Conservation (phyloP, 148 eudicot species). For the Chenopodium formosanum region DNA sequence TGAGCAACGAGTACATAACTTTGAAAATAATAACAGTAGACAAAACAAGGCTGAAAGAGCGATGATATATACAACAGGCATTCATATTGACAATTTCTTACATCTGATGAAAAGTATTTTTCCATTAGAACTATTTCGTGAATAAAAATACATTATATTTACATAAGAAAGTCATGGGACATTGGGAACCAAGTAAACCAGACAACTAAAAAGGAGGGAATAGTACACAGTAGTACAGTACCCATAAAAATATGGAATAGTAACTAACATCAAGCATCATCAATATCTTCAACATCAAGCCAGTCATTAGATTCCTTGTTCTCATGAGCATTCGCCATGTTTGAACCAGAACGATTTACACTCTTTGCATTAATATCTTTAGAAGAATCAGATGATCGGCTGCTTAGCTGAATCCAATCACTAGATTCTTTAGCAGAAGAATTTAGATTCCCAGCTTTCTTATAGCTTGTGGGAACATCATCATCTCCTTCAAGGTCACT, state of each 20-base stretch:
- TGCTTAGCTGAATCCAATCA: constrained; percentile 51
- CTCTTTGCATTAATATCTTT: constrained; percentile 5
- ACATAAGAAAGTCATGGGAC: constrained; percentile 15
- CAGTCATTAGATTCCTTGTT: constrained; percentile 56
- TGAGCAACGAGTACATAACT: no score
- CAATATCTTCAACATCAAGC: constrained; percentile 61
- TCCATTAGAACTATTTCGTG: neutral
- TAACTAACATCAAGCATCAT: constrained; percentile 37
- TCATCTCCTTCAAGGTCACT: constrained; percentile 98
- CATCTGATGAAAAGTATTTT: constrained; percentile 5
- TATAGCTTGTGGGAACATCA: constrained; percentile 51
- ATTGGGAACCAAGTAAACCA: constrained; percentile 3
- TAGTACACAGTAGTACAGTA: neutral
- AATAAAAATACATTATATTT: constrained; percentile 24
- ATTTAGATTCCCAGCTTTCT: constrained; percentile 41
- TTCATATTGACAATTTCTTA: constrained; percentile 23
- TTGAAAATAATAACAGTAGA: no score
- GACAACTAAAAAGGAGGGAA: neutral
- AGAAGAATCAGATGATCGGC: constrained; percentile 18
- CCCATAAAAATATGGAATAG: neutral
- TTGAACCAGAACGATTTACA: constrained; percentile 25
- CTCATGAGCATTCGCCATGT: constrained; percentile 36
- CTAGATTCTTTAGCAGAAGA: constrained; percentile 47
- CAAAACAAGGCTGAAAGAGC: no score
- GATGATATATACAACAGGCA: constrained; percentile 15